Conservation (phyloP, 768 basidiomycete species). For the Hygrophorus russula region DNA sequence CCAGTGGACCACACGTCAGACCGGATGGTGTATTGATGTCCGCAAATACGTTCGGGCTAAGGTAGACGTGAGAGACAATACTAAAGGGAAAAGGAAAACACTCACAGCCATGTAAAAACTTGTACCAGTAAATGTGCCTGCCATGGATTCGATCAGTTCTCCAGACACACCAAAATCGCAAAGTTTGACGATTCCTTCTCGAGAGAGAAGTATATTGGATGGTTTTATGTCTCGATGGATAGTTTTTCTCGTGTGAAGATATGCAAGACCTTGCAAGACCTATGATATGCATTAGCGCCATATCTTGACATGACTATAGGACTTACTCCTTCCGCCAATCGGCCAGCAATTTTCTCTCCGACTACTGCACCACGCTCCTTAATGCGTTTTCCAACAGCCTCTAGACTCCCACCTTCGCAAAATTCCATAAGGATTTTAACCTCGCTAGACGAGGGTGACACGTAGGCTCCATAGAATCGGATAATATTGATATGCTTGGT, state of each 20-base stretch:
- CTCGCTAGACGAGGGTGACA: constrained; percentile 78
- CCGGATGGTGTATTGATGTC: constrained; percentile 84
- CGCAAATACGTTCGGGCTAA: constrained; percentile 90
- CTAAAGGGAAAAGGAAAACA: constrained; percentile 11
- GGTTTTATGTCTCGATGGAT: constrained; percentile 97
- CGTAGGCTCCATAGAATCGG: constrained; percentile 86
- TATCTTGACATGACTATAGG: not conserved
- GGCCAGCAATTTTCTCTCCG: constrained; percentile 81
- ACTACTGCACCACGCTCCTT: constrained; percentile 69
- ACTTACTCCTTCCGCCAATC: constrained; percentile 86
- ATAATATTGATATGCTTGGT: constrained; percentile 84
- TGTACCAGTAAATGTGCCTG: constrained; percentile 95
- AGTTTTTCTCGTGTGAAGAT: constrained; percentile 82
- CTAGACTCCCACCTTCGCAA: constrained; percentile 81
- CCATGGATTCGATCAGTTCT: constrained; percentile 81
- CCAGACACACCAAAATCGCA: constrained; percentile 98
- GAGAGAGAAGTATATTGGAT: constrained; percentile 83
- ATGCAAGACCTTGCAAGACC: constrained; percentile 87
- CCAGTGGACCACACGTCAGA: constrained; percentile 99
- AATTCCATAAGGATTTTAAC: constrained; percentile 94
- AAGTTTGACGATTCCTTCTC: constrained; percentile 83
- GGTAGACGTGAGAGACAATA: constrained; percentile 2
- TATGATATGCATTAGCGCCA: constrained; percentile 19
- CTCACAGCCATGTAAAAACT: constrained; percentile 98
- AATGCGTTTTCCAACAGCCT: constrained; percentile 79